Evolutionary conservation across 148 eudicot genomes (phyloP).

Genomic region (Fagopyrum tataricum): DNA sequence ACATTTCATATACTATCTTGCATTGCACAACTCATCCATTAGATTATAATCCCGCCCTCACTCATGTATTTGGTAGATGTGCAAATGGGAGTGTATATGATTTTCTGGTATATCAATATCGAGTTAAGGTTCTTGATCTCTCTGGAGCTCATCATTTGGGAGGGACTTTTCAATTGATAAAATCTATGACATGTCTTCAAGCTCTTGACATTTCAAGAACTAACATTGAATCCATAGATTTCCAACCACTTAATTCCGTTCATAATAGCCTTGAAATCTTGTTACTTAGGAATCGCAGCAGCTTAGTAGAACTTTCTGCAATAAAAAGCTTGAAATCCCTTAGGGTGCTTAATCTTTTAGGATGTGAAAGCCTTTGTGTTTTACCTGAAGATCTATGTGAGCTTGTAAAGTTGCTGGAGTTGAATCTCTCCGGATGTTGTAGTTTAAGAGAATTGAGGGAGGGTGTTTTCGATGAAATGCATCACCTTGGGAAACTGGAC

Average conservation of each 20-base stretch:
- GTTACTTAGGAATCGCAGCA: not conserved
- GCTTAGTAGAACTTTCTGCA: not conserved
- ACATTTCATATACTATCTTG: not conserved
- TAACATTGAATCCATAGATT: not conserved
- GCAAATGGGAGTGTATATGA: too few species aligned
- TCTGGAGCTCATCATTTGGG: not conserved
- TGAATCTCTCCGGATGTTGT: not conserved
- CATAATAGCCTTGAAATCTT: not conserved
- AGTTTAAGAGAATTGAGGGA: not conserved
- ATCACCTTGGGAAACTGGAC: not conserved
- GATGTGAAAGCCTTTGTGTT: not conserved
- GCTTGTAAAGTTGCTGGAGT: not conserved
- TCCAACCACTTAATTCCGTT: not conserved
- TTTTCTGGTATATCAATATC: too few species aligned
- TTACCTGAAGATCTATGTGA: not conserved
- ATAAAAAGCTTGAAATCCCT: not conserved
- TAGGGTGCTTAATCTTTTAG: not conserved
- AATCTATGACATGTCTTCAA: too few species aligned
- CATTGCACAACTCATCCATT: not conserved
- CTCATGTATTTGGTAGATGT: too few species aligned
- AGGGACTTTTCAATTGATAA: too few species aligned
- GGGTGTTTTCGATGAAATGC: not conserved
- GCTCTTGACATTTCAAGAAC: not conserved
- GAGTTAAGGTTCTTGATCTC: not conserved
- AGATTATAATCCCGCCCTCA: not conserved